phyloP scores from a whole-genome alignment of 768 basidiomycete genomes.

The Leccinum aurantiacum region DNA sequence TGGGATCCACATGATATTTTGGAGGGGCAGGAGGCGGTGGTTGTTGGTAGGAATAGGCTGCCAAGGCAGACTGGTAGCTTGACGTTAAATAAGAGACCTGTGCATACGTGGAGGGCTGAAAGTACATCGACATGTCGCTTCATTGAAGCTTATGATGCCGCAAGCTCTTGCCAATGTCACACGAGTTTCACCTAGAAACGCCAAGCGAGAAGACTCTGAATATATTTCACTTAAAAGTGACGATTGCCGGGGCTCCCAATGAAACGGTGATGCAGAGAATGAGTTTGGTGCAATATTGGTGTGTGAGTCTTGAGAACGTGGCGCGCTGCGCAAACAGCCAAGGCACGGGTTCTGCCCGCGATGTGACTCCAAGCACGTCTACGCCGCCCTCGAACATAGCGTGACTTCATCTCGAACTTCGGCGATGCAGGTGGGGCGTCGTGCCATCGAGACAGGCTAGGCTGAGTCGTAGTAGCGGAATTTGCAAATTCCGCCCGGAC shows the following conservation, averaged over 20 bases:
- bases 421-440: too few species aligned
- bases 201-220: constrained; percentile 34
- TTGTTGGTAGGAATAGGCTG: constrained; percentile 49
- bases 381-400: too few species aligned
- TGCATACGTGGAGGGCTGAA: constrained; percentile 48
- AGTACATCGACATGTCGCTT: constrained; percentile 60
- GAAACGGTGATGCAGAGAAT: constrained; percentile 38
- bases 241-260: constrained; percentile 37
- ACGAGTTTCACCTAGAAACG: constrained; percentile 34
- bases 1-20: constrained; percentile 59
- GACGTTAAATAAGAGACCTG: constrained; percentile 32
- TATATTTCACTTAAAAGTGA: constrained; percentile 53
- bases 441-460: too few species aligned
- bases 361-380: too few species aligned
- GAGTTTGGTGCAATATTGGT: too few species aligned
- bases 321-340: too few species aligned
- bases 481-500: too few species aligned
- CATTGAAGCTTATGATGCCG: constrained; percentile 36
- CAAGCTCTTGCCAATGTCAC: constrained; percentile 33
- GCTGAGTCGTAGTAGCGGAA: too few species aligned
- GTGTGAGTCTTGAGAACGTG: too few species aligned
- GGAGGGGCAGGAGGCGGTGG: constrained; percentile 42
- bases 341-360: too few species aligned
- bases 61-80: constrained; percentile 45
- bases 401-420: too few species aligned